phyloP scores from a whole-genome alignment of 176 grass and related monocot species.

The Pharus latifolius region DNA sequence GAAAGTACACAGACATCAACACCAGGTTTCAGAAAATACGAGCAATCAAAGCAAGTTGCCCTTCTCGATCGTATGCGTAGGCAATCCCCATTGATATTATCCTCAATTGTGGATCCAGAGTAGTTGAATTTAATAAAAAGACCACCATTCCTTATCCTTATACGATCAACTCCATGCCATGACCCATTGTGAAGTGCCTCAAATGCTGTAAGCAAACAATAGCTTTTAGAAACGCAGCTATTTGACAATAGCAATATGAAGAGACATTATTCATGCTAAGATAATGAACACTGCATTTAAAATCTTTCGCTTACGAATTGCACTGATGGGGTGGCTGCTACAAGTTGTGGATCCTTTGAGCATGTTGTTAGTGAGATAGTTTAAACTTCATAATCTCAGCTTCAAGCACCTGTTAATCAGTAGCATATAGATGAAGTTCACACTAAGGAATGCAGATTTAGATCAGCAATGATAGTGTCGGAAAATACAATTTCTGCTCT shows the following conservation, averaged over 20 bases:
- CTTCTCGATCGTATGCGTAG: constrained; percentile 61
- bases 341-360: neutral
- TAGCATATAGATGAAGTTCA: neutral
- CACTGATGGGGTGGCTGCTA: constrained; percentile 17
- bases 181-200: constrained; percentile 63
- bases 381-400: constrained; percentile 4
- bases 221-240: neutral
- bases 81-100: constrained; percentile 35
- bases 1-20: constrained; percentile 56
- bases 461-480: neutral
- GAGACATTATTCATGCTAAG: neutral
- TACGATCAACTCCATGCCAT: constrained; percentile 61
- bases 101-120: constrained; percentile 13
- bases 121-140: constrained; percentile 32
- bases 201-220: constrained; percentile 47
- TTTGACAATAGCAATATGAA: neutral
- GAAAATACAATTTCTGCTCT: no score
- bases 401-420: neutral
- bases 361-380: constrained; percentile 10
- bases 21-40: constrained; percentile 48
- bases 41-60: constrained; percentile 50
- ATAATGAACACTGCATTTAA: neutral
- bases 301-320: constrained; percentile 26
- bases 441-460: neutral
- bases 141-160: constrained; percentile 53